Percentiles rank a stretch among this genome's conserved stretches.
Evolutionary conservation across 768 basidiomycete genomes (phyloP).

Genomic region (Tephrocybe sp.): DNA sequence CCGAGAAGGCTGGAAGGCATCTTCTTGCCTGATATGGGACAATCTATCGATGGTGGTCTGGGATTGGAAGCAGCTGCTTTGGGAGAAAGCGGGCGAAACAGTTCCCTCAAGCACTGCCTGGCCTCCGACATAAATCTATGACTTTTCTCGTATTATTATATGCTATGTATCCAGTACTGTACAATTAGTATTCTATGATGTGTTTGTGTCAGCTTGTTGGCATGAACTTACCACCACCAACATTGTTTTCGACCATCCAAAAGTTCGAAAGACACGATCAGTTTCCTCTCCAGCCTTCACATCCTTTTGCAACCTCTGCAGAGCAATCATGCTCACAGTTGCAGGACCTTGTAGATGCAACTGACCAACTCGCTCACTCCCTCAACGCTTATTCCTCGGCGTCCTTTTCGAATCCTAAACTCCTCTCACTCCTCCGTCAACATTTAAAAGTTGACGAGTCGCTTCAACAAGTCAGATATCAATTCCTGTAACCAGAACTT

Average conservation of each 20-base stretch:
- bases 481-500: not conserved
- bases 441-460: conserved; percentile 51
- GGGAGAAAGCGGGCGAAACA: conserved; percentile 41
- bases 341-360: conserved; percentile 47
- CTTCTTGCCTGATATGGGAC: conserved; percentile 34
- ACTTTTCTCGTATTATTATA: conserved; percentile 1
- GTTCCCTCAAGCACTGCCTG: conserved; percentile 25
- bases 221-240: conserved; percentile 24
- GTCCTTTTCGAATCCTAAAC: conserved; percentile 59
- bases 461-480: conserved; percentile 46
- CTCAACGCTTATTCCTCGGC: conserved; percentile 47
- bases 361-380: conserved; percentile 52
- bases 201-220: not conserved
- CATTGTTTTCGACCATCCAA: conserved; percentile 43
- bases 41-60: conserved; percentile 30
- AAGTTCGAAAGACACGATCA: conserved; percentile 34
- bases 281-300: conserved; percentile 33
- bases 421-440: conserved; percentile 67
- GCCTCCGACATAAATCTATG: conserved; percentile 33
- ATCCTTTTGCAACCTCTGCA: conserved; percentile 43
- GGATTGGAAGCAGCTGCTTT: conserved; percentile 36
- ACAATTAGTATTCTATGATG: conserved; percentile 1
- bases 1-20: conserved; percentile 38
- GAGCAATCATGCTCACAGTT: conserved; percentile 42
- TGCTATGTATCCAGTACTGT: not conserved